Evolutionary conservation across 345 rosid species (phyloP), one percentile per base, ranked within the genome.

Genomic region (thale cress (Arabidopsis thaliana)): DNA sequence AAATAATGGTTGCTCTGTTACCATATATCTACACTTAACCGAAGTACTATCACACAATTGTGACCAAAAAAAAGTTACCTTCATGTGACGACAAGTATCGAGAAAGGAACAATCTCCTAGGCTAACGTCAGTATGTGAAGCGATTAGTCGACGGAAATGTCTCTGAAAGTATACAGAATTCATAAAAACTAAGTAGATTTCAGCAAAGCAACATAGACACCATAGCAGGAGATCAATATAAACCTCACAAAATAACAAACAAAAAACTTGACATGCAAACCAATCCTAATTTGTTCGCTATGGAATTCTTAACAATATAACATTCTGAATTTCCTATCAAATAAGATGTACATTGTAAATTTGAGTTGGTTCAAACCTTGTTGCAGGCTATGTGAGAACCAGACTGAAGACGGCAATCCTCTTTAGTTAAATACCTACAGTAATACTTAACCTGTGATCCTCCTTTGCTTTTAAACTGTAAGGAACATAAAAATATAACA

Each of bases 71-170:
- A 53, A 67, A 28, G 53, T 40, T 80, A 90, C 98, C 96, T 95
- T 95, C 99, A 95, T 95, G 82, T 95, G 99, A 52, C 99, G 96
- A 79, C 99, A 95, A 72, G 99, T 95, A 83, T 95, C 99, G 8
- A 95, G 97, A 85, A 95, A 95, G 68, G 99, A 95, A 82, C 99
- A 95, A 74, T 95, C 99, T 70, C 99, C 99, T 76, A 92, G 86
- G 79, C 87, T 87, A 73, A 90, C 72, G 30, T 95, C 98, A 10
- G 99, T 95, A 76, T 95, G 99, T 69, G 91, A 91, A 82, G 99
- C 97, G 61, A 95, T 90, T 45, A 92, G 86, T 67, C 97, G 85
- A 58, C 97, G 89, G 30, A 95, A 95, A 85, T 95, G 99, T 76
- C 95, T 94, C 99, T 95, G 86, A 23, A 85, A 80, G 58, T 49